A percentile compares a stretch with the other conserved stretches of the same genome.
Conservation (phyloP, 2,329 filamentous ascomycete genomes). For the Arthroderma uncinatum region DNA sequence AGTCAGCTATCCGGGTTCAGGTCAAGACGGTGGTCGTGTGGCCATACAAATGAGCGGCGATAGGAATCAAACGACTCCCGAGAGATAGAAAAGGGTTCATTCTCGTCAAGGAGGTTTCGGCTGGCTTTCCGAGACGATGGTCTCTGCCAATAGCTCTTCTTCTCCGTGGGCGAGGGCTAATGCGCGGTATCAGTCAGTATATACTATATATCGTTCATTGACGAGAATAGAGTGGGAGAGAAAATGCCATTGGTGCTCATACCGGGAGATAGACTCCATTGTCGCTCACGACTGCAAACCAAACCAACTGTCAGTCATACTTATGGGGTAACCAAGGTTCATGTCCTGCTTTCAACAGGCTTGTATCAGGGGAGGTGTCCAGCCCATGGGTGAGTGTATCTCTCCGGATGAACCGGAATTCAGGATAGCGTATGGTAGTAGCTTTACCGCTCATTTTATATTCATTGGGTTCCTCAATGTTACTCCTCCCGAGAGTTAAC, state of each 20-base stretch:
- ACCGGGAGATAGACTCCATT: constrained; percentile 90
- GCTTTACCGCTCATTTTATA: constrained; percentile 69
- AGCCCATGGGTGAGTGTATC: constrained; percentile 1
- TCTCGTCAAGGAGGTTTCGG: constrained; percentile 60
- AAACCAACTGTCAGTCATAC: constrained; percentile 19
- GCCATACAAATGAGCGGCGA: constrained; percentile 78
- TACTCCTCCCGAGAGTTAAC: constrained; percentile 50
- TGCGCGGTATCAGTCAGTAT: constrained; percentile 8
- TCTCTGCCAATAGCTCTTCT: constrained; percentile 64
- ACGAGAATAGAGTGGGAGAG: background rate
- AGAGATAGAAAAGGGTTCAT: constrained; percentile 89
- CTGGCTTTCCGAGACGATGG: constrained; percentile 42
- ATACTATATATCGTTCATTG: background rate
- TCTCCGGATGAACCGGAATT: background rate
- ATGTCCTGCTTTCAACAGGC: background rate
- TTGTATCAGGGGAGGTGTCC: background rate
- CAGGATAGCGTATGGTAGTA: background rate
- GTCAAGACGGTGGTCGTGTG: background rate
- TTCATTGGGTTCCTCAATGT: constrained; percentile 57
- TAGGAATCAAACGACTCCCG: constrained; percentile 97
- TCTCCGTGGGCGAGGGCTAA: constrained; percentile 79
- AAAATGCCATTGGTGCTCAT: constrained; percentile 31
- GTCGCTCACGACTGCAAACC: constrained; percentile 72
- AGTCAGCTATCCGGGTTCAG: background rate
- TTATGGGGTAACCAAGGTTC: background rate